Evolutionary conservation across 129 eudicot species (phyloP).

Genomic region (Calendula officinalis): DNA sequence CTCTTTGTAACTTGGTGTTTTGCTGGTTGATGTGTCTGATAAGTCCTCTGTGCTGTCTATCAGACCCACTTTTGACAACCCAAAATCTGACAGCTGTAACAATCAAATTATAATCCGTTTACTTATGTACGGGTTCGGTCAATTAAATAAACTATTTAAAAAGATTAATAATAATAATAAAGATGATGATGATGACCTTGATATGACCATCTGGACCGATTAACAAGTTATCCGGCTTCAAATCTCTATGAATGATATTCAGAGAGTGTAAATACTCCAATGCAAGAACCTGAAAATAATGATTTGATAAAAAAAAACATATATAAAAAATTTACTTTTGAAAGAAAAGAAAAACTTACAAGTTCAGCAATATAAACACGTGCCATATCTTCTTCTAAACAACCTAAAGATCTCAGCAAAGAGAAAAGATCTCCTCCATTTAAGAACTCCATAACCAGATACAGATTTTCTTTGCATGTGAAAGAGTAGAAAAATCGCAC

Average conservation of each 20-base stretch:
- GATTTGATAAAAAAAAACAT: constrained; percentile 17
- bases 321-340: not conserved
- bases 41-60: constrained; percentile 97
- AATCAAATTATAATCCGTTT: constrained; percentile 1
- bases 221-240: constrained; percentile 96
- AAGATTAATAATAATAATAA: not conserved
- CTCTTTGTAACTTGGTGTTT: constrained; percentile 43
- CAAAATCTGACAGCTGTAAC: constrained; percentile 93
- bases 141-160: no score
- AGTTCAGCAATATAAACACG: constrained; percentile 96
- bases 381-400: constrained; percentile 96
- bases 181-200: constrained; percentile 56
- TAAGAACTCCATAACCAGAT: constrained; percentile 92
- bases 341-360: constrained; percentile 45
- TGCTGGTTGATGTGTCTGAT: constrained; percentile 60
- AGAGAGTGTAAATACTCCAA: constrained; percentile 90
- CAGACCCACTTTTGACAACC: constrained; percentile 96
- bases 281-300: constrained; percentile 77
- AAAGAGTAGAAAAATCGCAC: constrained; percentile 96
- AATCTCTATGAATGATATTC: constrained; percentile 88
- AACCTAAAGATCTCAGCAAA: constrained; percentile 81
- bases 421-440: constrained; percentile 99
- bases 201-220: constrained; percentile 99
- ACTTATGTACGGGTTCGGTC: no score
- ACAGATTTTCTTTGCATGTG: constrained; percentile 97